Evolutionary conservation across 2,329 filamentous ascomycete species (phyloP).

Genomic region (Uncinocarpus reesii): DNA sequence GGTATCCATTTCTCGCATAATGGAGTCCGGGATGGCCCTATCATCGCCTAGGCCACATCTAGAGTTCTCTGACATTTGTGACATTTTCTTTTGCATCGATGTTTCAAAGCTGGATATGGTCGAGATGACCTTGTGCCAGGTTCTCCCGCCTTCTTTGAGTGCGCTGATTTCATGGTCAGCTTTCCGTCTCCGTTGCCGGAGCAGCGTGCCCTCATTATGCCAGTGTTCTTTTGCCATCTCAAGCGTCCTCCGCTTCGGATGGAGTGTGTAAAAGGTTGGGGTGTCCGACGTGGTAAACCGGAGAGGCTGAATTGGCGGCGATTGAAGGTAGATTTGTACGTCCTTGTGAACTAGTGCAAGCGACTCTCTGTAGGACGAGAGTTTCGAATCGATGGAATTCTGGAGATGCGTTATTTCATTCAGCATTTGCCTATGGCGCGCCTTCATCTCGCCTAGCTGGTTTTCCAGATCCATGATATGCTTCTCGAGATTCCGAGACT

Average conservation of each 20-base stretch:
- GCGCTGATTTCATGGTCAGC: constrained; percentile 47
- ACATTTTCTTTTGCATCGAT: constrained; percentile 37
- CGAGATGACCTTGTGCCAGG: constrained; percentile 49
- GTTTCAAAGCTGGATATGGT: constrained; percentile 46
- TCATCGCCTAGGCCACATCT: constrained; percentile 16
- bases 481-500: constrained; percentile 43
- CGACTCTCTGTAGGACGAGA: constrained; percentile 49
- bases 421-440: constrained; percentile 44
- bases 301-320: constrained; percentile 37
- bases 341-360: constrained; percentile 47
- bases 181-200: constrained; percentile 37
- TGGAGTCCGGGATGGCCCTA: constrained; percentile 7
- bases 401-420: constrained; percentile 44
- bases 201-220: constrained; percentile 39
- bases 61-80: constrained; percentile 14
- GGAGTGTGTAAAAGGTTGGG: constrained; percentile 42
- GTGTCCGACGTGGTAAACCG: constrained; percentile 19
- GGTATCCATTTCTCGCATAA: constrained; percentile 39
- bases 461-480: constrained; percentile 51
- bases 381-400: constrained; percentile 48
- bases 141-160: constrained; percentile 47
- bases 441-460: constrained; percentile 46
- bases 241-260: constrained; percentile 48
- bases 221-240: constrained; percentile 51
- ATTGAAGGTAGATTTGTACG: constrained; percentile 43